Evolutionary conservation across 2,329 filamentous ascomycete species (phyloP), one percentile per base, ranked within the genome.

Genomic region (Corinectria fuckeliana): DNA sequence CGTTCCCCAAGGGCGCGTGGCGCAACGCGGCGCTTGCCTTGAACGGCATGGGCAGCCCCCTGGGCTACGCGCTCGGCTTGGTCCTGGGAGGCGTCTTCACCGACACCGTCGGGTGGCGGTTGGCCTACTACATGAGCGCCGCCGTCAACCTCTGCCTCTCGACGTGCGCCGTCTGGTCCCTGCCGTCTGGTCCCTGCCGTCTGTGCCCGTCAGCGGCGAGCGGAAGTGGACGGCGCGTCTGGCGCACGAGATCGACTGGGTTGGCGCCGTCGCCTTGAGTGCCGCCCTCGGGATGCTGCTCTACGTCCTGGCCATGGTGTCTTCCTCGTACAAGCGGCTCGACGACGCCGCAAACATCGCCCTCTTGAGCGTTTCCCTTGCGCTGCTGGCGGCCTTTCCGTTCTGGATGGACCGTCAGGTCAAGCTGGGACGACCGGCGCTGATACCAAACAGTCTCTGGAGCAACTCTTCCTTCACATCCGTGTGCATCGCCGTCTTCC

Each of bases 361-460:
- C 0, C 32, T 36, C 5, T 36, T 36, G 32, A 18, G 32, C 68
- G 84, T 1, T 71, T 88, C 1, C 68, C 73, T 1, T 1, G 61
- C 82, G 3, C 70, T 87, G 0, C 78, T 78, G 0, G 69, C 71
- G 0, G 89, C 89, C 58, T 77, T 82, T 1, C n/a, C 32, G n/a
- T 68, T 80, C 18, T 88, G 86, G 86, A 81, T 86, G 57, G 72
- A 77, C 2, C 74, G 76, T 2, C 85, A 85, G 51, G 81, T 81
- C 25, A 77, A 72, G 6, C 69, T 73, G 1, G 74, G 76, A 2
- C 76, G 77, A 6, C 82, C 85, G 13, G 85, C 85, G 0, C 69
- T 89, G 3, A 86, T 89, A 4, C 86, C 86, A 0, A 88, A 88
- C 62, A 80, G 78, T 0, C 72, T 89, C 0, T 88, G 86, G 86